Conservation (phyloP, 2,329 filamentous ascomycete genomes). For the Pyricularia grisea region DNA sequence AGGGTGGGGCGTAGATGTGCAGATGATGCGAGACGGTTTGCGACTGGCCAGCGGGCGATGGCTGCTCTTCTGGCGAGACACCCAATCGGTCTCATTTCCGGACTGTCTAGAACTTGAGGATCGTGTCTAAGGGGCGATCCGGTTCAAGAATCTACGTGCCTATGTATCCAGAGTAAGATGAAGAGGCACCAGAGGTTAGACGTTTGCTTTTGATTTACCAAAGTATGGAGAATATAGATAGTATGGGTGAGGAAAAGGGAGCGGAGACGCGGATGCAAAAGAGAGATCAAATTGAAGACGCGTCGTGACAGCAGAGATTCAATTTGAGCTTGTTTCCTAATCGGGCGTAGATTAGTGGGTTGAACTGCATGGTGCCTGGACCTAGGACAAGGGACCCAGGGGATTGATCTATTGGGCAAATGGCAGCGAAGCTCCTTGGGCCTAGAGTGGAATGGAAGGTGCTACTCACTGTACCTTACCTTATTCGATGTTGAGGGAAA, state of each 20-base stretch:
- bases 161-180: not conserved
- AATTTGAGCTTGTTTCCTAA: not conserved
- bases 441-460: not conserved
- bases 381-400: not conserved
- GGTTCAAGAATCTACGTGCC: not conserved
- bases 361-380: not conserved
- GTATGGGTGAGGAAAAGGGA: not conserved
- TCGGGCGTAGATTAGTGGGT: not conserved
- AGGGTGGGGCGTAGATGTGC: not conserved
- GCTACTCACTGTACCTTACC: not conserved
- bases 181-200: not conserved
- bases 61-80: not conserved
- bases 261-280: not conserved
- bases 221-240: not conserved
- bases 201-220: not conserved
- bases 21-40: not conserved
- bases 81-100: conserved; percentile 4
- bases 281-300: not conserved
- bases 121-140: not conserved
- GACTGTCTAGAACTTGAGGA: not conserved
- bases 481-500: not conserved
- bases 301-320: not conserved
- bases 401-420: not conserved
- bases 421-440: not conserved
- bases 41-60: not conserved